phyloP scores from a whole-genome alignment of 1,139 yeast species.

The Debaryomyces nepalensis region DNA sequence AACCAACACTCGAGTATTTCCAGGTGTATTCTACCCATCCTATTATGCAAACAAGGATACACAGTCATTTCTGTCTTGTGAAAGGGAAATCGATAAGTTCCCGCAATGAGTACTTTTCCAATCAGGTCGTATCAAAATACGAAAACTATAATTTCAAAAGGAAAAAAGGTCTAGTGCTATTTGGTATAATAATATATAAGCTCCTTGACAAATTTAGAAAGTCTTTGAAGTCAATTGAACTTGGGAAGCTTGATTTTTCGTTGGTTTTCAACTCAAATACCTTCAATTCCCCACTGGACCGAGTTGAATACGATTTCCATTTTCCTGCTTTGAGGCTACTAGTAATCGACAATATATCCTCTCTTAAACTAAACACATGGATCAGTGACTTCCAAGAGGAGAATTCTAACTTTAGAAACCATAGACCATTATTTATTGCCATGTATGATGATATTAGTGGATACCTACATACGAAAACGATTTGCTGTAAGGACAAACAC shows the following conservation, averaged over 20 bases:
- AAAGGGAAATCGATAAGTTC: background rate
- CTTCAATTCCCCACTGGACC: background rate
- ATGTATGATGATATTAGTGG: constrained; percentile 23
- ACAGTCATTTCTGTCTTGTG: constrained; percentile 12
- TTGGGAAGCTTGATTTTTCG: constrained; percentile 23
- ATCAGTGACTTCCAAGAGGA: constrained; percentile 18
- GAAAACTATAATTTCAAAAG: constrained; percentile 13
- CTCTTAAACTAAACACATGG: constrained; percentile 22
- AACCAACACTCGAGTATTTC: constrained; percentile 10
- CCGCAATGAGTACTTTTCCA: constrained; percentile 10
- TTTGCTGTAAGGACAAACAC: background rate
- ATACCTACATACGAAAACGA: constrained; percentile 17
- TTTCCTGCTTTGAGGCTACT: constrained; percentile 25
- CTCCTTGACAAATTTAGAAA: constrained; percentile 15
- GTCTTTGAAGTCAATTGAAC: constrained; percentile 20
- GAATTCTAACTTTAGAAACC: constrained; percentile 16
- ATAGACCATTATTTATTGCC: constrained; percentile 19
- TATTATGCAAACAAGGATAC: constrained; percentile 15
- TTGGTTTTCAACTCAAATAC: constrained; percentile 18
- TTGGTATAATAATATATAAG: constrained; percentile 15
- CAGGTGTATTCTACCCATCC: constrained; percentile 12
- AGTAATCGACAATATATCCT: constrained; percentile 26
- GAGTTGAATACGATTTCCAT: background rate
- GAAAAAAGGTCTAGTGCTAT: constrained; percentile 9
- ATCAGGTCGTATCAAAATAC: constrained; percentile 12